These are phyloP conservation scores for Ziziphus jujuba DNA, from an alignment of 306 rosid species.

Conservation along the genomic window DNA sequence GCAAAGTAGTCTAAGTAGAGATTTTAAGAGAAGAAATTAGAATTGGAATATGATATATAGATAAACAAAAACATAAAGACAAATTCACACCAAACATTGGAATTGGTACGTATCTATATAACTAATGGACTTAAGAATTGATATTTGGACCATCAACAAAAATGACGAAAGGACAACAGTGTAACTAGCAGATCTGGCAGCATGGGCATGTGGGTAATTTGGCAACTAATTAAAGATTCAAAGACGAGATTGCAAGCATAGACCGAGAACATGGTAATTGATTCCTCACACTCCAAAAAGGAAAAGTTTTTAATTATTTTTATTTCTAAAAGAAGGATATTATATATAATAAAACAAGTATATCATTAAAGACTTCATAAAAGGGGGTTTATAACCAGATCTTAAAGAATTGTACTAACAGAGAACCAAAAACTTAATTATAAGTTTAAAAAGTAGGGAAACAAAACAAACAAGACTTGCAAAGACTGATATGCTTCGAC, in stretches of 20 bases:
- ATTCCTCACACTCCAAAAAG: too few relatives aligned
- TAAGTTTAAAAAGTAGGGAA: background rate
- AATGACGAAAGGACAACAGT: constrained; percentile 47
- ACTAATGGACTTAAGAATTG: constrained; percentile 30
- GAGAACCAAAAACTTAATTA: constrained; percentile 24
- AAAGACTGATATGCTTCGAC: background rate
- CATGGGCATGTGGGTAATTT: constrained; percentile 72
- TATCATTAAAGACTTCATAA: too few relatives aligned
- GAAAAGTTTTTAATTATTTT: too few relatives aligned
- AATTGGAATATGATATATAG: background rate
- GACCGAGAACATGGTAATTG: constrained; percentile 45
- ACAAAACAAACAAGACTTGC: too few relatives aligned
- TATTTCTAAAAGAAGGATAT: too few relatives aligned
- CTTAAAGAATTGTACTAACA: too few relatives aligned
- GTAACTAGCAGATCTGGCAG: constrained; percentile 65
- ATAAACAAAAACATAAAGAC: background rate
- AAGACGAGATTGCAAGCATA: constrained; percentile 39
- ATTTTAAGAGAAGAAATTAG: too few relatives aligned
- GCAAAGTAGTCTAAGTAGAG: too few relatives aligned
- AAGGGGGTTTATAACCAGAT: too few relatives aligned
- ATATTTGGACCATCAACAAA: constrained; percentile 36
- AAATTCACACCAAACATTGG: background rate
- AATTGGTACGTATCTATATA: constrained; percentile 18
- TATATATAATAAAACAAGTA: too few relatives aligned
- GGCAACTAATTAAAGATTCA: constrained; percentile 35